Conservation (phyloP, 495 filamentous ascomycete genomes). For the Podospora fimiseda region DNA sequence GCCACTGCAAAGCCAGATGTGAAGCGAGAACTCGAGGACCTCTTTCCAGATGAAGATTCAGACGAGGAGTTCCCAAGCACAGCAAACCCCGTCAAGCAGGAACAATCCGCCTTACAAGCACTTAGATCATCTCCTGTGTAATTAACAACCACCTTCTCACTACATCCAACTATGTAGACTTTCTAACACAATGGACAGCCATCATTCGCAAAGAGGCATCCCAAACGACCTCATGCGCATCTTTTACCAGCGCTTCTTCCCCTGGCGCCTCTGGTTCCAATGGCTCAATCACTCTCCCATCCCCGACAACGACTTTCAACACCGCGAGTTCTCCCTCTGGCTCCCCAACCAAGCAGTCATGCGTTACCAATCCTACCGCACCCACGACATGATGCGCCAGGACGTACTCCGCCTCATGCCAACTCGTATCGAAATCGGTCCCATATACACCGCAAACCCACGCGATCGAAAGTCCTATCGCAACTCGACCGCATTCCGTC, state of each 20-base stretch:
- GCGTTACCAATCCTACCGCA: conserved; percentile 85
- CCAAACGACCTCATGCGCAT: conserved; percentile 78
- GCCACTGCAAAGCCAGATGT: conserved; percentile 17
- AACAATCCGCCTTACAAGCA: conserved; percentile 23
- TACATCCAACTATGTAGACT: no score
- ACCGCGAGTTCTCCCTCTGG: conserved; percentile 93
- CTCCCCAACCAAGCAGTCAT: conserved; percentile 83
- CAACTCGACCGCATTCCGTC: conserved; percentile 65
- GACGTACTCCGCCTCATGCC: conserved; percentile 82
- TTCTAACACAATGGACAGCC: conserved; percentile 9
- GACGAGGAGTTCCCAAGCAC: conserved; percentile 69
- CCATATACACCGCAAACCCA: conserved; percentile 88
- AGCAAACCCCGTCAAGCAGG: conserved; percentile 15
- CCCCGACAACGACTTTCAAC: conserved; percentile 79
- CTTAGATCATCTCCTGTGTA: conserved; percentile 30
- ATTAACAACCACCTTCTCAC: conserved; percentile 4
- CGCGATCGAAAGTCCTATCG: conserved; percentile 84
- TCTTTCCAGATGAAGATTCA: conserved; percentile 75
- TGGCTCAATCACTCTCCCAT: conserved; percentile 93
- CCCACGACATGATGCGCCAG: conserved; percentile 86
- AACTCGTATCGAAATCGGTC: conserved; percentile 94
- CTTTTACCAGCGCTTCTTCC: conserved; percentile 95
- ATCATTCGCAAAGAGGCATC: conserved; percentile 34
- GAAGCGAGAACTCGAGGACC: conserved; percentile 57
- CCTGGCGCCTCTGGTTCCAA: conserved; percentile 91